phyloP scores from a whole-genome alignment of 257 asterid genomes.

The Solanum clarkiae region DNA sequence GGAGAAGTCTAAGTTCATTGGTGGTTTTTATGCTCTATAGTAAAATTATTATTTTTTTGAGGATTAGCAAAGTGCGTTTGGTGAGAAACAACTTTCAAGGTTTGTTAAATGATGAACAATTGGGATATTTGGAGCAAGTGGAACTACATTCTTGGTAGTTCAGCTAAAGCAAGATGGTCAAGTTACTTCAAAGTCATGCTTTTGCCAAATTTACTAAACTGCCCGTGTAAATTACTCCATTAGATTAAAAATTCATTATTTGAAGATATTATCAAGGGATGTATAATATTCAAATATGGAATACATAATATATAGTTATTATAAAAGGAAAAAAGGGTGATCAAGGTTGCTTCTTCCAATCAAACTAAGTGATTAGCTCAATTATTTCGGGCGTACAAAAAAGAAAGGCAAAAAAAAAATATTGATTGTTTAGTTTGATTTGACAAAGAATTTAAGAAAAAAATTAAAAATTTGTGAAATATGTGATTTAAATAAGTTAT shows the following conservation, averaged over 20 bases:
- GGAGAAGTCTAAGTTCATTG: background rate
- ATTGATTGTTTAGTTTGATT: no score
- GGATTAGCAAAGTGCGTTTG: slow-evolving; percentile 10
- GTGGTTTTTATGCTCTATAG: background rate
- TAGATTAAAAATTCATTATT: background rate
- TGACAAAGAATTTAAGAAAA: no score
- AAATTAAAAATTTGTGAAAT: no score
- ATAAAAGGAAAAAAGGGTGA: background rate
- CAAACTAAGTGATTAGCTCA: background rate
- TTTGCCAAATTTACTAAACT: background rate
- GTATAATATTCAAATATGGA: background rate
- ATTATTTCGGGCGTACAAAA: background rate
- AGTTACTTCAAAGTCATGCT: background rate
- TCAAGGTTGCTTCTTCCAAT: background rate
- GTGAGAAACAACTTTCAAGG: slow-evolving; percentile 10
- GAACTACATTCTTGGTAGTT: slow-evolving; percentile 16
- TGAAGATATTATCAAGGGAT: background rate
- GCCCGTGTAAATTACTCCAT: background rate
- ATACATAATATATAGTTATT: background rate
- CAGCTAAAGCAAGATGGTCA: slow-evolving; percentile 12
- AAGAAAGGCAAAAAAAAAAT: no score
- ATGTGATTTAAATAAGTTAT: no score
- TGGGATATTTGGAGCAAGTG: slow-evolving; percentile 9
- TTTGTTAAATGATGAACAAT: slow-evolving; percentile 15
- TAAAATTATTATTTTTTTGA: background rate